Percentiles rank a stretch among this genome's conserved stretches.
phyloP scores from a whole-genome alignment of 2,329 filamentous ascomycete species.

The Monosporascus sp. region DNA sequence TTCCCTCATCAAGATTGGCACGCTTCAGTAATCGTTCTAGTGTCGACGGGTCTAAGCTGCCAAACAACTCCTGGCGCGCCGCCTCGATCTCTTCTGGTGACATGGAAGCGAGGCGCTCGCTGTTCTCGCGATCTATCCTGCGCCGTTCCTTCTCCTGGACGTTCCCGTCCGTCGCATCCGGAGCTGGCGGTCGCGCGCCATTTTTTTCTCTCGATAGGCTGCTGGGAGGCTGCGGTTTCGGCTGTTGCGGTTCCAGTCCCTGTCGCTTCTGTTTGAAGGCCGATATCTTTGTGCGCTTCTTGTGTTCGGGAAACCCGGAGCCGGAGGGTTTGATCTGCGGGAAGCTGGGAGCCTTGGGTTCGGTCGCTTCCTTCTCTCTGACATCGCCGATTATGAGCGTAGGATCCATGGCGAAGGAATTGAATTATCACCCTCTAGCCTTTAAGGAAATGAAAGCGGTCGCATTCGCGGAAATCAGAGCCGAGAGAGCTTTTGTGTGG shows the following conservation, averaged over 20 bases:
- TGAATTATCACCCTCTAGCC: neutral
- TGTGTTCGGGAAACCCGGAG: conserved; percentile 84
- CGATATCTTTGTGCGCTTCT: conserved; percentile 67
- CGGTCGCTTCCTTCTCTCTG: conserved; percentile 62
- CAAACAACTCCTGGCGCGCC: conserved; percentile 75
- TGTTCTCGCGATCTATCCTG: conserved; percentile 80
- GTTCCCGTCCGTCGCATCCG: conserved; percentile 5
- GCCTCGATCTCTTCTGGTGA: conserved; percentile 73
- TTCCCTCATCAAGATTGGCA: conserved; percentile 65
- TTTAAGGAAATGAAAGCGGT: too few species aligned
- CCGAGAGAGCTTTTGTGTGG: too few species aligned
- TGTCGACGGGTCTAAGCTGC: conserved; percentile 67
- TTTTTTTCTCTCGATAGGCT: conserved; percentile 13
- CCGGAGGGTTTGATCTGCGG: conserved; percentile 51
- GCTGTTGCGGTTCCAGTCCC: conserved; percentile 20
- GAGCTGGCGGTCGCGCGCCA: conserved; percentile 10
- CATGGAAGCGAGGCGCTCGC: conserved; percentile 69
- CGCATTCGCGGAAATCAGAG: too few species aligned
- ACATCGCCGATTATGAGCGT: conserved; percentile 63
- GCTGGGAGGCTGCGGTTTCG: conserved; percentile 14
- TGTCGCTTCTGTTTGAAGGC: conserved; percentile 71
- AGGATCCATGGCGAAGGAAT: conserved; percentile 8
- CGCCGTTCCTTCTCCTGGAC: conserved; percentile 55
- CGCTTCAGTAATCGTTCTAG: conserved; percentile 72
- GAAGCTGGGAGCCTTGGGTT: conserved; percentile 57